Conservation (phyloP, 352 stramenopile genomes). For the Phytophthora citricola region DNA sequence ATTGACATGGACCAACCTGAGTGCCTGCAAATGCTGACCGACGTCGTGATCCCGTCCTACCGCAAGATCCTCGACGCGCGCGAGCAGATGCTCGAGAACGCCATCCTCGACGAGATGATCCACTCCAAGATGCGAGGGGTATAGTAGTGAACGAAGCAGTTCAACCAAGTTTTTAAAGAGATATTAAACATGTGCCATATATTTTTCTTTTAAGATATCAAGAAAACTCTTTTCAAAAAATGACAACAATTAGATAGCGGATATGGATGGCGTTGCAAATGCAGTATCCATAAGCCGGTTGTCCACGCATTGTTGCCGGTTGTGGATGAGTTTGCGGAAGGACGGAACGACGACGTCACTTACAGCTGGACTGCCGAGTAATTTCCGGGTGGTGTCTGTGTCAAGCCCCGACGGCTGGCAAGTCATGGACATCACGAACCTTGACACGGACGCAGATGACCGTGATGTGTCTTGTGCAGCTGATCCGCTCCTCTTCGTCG, state of each 20-base stretch:
- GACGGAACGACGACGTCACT: slow-evolving; percentile 32
- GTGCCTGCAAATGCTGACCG: slow-evolving; percentile 40
- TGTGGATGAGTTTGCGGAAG: slow-evolving; percentile 23
- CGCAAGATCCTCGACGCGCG: slow-evolving; percentile 46
- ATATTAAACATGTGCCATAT: slow-evolving; percentile 39
- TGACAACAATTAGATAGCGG: slow-evolving; percentile 15
- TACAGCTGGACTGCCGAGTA: slow-evolving; percentile 26
- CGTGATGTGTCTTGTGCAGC: slow-evolving; percentile 10
- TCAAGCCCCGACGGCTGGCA: slow-evolving; percentile 21
- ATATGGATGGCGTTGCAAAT: slow-evolving; percentile 4
- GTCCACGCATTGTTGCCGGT: slow-evolving; percentile 32
- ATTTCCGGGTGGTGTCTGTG: slow-evolving; percentile 15
- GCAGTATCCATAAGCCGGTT: slow-evolving; percentile 29
- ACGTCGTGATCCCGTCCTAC: slow-evolving; percentile 44
- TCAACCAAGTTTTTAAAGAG: slow-evolving; percentile 25
- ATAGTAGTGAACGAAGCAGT: slow-evolving; percentile 29
- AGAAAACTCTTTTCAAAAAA: neutral
- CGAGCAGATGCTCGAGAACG: slow-evolving; percentile 49
- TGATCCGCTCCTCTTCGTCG: slow-evolving; percentile 1
- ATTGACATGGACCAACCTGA: slow-evolving; percentile 37
- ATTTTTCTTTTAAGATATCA: slow-evolving; percentile 18
- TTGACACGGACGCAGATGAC: slow-evolving; percentile 19
- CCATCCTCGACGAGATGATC: slow-evolving; percentile 47
- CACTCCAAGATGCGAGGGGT: slow-evolving; percentile 30
- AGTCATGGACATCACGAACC: slow-evolving; percentile 24